Evolutionary conservation across 345 rosid species (phyloP), one percentile per base, ranked within the genome.

Genomic region (Rhodamnia argentea): DNA sequence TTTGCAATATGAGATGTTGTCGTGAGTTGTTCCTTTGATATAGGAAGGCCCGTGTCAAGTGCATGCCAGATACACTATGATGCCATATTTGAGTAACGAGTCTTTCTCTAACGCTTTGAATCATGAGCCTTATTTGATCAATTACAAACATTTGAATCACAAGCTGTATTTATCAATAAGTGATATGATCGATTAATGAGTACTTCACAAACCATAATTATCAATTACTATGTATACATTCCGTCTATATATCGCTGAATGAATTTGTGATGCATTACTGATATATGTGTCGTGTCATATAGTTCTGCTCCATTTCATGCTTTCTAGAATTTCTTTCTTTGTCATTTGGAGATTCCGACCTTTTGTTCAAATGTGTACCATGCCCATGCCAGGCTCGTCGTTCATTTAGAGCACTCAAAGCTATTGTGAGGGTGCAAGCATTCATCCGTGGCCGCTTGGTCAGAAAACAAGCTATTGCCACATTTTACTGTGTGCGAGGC

Each of bases 381-480:
- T 91, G 86, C 89, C 86, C 51, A 78, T 84, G 52, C 70, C 82
- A 96, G 98, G 97, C 96, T 83, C 95, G 92, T 57, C 89, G 91
- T 84, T 92, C 93, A 85, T 92, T 91, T 85, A 85, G 87, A 85
- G 91, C 87, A 29, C 93, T 93, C 64, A 92, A 94, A 90, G 90
- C 95, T 84, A 90, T 93, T 78, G 88, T 92, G 85, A 94, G 91
- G 90, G 85, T 96, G 87, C 99, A 96, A 89, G 95, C 96, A 78
- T 86, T 95, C 82, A 87, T 94, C 54, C 96, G 95, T 86, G 99
- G 99, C 75, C 96, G 88, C 91, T 87, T 96, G 86, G 97, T 95
- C 78, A 92, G 99, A 90, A 93, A 95, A 88, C 97, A 96, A 91
- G 99, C 98, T 83, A 89, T 92, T 92, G 94, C 96, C 83, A 96